Evolutionary conservation across 768 basidiomycete species (phyloP).

Genomic region (Suillus placidus): DNA sequence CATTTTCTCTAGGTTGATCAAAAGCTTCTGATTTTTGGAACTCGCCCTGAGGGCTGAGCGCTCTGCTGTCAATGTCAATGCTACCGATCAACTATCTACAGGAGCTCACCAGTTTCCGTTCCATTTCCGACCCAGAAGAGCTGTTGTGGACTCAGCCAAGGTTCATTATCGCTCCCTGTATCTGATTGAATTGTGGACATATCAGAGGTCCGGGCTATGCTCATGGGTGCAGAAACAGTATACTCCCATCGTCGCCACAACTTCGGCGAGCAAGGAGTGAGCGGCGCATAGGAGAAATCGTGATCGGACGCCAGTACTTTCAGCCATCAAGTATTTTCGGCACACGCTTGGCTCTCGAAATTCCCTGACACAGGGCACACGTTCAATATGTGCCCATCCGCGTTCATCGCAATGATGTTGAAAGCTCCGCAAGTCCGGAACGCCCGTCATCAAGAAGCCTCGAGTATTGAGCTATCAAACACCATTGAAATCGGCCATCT

Average conservation of each 20-base stretch:
- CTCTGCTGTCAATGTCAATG: constrained; percentile 35
- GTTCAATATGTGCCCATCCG: background rate
- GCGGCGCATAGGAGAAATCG: constrained; percentile 17
- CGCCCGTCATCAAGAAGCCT: constrained; percentile 24
- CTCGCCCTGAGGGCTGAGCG: background rate
- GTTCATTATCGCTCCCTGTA: constrained; percentile 46
- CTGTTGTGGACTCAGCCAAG: constrained; percentile 50
- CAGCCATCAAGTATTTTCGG: background rate
- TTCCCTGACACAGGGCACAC: background rate
- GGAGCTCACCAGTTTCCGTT: constrained; percentile 28
- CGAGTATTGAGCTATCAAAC: constrained; percentile 20
- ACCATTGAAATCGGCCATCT: constrained; percentile 22
- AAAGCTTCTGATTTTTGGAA: background rate
- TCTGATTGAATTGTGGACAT: constrained; percentile 40
- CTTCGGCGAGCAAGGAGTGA: constrained; percentile 33
- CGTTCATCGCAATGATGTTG: background rate
- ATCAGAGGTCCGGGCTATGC: constrained; percentile 31
- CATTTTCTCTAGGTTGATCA: background rate
- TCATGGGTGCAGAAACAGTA: constrained; percentile 43
- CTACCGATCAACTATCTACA: constrained; percentile 42
- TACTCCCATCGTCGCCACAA: constrained; percentile 36
- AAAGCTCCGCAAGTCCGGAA: background rate
- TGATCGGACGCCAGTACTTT: background rate
- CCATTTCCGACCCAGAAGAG: constrained; percentile 34
- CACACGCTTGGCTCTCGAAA: background rate